Evolutionary conservation across 2,329 filamentous ascomycete species (phyloP).

Genomic region (Alternaria sp.): DNA sequence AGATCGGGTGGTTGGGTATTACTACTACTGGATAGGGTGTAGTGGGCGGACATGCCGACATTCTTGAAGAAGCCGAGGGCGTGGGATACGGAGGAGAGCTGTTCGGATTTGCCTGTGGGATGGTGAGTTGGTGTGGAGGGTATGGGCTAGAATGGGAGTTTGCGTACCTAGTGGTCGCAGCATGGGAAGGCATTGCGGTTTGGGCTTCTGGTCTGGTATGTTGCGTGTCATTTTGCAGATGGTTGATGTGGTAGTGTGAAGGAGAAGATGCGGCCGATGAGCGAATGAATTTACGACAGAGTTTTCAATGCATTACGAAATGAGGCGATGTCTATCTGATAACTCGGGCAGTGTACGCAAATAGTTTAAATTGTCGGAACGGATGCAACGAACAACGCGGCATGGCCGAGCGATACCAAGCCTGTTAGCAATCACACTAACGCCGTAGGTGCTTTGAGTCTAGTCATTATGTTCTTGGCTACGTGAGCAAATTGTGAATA

Average conservation of each 20-base stretch:
- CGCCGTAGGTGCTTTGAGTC: neutral
- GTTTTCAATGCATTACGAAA: neutral
- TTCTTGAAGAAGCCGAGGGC: constrained; percentile 52
- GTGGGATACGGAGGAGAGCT: constrained; percentile 50
- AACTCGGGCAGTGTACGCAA: neutral
- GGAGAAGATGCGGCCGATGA: neutral
- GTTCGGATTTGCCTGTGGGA: constrained; percentile 48
- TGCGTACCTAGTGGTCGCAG: neutral
- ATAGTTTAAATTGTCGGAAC: neutral
- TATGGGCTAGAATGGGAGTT: neutral
- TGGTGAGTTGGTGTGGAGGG: neutral
- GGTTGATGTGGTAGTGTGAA: neutral
- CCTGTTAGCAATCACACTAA: neutral
- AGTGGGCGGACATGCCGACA: constrained; percentile 46
- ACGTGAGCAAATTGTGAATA: neutral
- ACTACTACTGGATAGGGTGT: neutral
- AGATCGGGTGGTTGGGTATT: neutral
- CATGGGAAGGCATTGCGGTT: neutral
- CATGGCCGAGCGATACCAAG: neutral
- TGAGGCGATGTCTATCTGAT: neutral
- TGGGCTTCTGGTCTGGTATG: neutral
- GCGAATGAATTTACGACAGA: neutral
- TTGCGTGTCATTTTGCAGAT: neutral
- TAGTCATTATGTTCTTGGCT: neutral
- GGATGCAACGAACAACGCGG: neutral